phyloP scores from a whole-genome alignment of 257 asterid genomes.

The Primulina huaijiensis region DNA sequence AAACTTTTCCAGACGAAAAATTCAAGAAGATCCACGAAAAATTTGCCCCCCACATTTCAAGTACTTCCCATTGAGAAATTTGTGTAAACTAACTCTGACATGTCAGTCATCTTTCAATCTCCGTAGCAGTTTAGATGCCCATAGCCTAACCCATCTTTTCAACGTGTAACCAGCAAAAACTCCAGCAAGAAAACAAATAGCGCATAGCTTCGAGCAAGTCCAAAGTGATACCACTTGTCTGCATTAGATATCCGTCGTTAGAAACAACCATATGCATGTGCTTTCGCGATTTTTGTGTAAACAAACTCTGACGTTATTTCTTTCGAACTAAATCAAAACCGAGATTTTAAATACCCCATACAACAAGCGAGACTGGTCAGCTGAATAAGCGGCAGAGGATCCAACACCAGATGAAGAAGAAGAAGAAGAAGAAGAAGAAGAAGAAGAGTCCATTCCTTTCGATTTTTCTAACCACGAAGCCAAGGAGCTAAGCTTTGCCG shows the following conservation, averaged over 20 bases:
- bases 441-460: neutral
- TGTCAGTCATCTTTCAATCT: no score
- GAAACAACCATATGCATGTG: neutral
- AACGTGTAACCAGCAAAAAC: conserved; percentile 69
- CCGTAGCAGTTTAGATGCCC: conserved; percentile 67
- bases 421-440: conserved; percentile 15
- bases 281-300: no score
- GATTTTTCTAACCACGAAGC: conserved; percentile 36
- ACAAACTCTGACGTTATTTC: no score
- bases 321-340: no score
- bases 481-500: conserved; percentile 26
- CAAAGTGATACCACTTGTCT: no score
- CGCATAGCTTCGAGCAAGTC: no score
- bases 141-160: conserved; percentile 67
- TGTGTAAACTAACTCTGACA: neutral
- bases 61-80: neutral
- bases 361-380: conserved; percentile 37
- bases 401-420: conserved; percentile 32
- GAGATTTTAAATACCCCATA: no score
- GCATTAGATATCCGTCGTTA: no score
- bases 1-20: no score
- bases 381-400: conserved; percentile 30
- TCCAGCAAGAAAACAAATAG: no score
- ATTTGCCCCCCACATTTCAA: neutral
- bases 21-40: neutral